Evolutionary conservation across 768 basidiomycete genomes (phyloP).

Genomic region (Pleurotus eryngii): DNA sequence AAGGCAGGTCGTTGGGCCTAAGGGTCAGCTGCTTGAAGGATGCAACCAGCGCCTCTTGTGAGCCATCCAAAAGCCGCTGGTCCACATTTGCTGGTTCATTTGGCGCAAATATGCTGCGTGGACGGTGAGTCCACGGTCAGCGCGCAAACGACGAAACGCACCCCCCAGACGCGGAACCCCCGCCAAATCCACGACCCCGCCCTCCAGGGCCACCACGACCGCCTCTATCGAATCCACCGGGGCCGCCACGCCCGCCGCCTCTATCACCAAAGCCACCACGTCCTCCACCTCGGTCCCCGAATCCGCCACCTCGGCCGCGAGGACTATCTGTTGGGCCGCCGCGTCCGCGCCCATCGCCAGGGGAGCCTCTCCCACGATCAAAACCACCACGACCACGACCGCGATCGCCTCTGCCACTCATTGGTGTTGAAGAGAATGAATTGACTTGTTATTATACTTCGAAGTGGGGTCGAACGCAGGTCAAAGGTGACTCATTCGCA

Average conservation of each 20-base stretch:
- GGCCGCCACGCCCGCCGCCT: conserved; percentile 25
- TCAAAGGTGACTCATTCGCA: no score
- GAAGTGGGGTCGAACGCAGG: no score
- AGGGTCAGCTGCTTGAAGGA: conserved; percentile 30
- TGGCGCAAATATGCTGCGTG: conserved; percentile 37
- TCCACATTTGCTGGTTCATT: conserved; percentile 37
- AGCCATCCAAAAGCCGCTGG: conserved; percentile 36
- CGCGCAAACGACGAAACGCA: conserved; percentile 10
- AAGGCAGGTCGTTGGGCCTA: conserved; percentile 42
- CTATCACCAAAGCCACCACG: conserved; percentile 16
- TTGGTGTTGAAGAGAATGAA: conserved; percentile 8
- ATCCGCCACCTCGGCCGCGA: conserved; percentile 17
- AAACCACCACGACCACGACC: conserved; percentile 33
- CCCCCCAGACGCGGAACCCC: conserved; percentile 24
- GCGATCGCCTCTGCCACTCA: conserved; percentile 37
- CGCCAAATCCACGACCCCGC: conserved; percentile 14
- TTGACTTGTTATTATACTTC: no score
- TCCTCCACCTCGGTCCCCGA: conserved; percentile 10
- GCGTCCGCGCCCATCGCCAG: conserved; percentile 17
- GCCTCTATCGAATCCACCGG: conserved; percentile 25
- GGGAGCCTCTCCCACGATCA: no score
- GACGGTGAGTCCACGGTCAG: conserved; percentile 8
- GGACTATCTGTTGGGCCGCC: conserved; percentile 16
- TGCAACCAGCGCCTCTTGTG: conserved; percentile 38
- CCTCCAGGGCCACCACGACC: conserved; percentile 25